Evolutionary conservation across 495 filamentous ascomycete species (phyloP).

Genomic region (Pseudevernia furfuracea): DNA sequence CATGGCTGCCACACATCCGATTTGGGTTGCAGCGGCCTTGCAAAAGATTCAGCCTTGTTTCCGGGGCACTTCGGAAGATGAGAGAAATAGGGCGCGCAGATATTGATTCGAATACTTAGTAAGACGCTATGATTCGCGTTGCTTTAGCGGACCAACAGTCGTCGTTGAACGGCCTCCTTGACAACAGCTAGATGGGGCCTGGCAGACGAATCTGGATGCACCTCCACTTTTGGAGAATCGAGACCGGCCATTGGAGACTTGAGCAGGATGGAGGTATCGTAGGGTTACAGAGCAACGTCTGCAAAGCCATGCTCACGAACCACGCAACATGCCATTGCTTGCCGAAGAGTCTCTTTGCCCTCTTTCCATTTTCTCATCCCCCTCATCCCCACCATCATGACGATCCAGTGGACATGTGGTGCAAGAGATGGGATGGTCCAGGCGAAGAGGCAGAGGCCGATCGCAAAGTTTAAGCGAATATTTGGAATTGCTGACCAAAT

Average conservation of each 20-base stretch:
- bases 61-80: neutral
- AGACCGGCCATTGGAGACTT: neutral
- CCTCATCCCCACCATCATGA: neutral
- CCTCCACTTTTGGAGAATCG: neutral
- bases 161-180: neutral
- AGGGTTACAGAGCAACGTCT: neutral
- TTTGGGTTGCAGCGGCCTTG: neutral
- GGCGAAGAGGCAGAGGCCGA: conserved; percentile 2
- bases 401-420: conserved; percentile 4
- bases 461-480: no score
- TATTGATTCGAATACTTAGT: neutral
- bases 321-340: neutral
- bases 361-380: neutral
- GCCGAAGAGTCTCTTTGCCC: neutral
- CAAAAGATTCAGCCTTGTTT: neutral
- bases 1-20: neutral
- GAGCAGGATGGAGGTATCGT: neutral
- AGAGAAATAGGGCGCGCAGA: neutral
- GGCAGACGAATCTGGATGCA: neutral
- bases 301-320: neutral
- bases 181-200: neutral
- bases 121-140: neutral
- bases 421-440: conserved; percentile 5
- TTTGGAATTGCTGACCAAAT: no score
- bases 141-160: neutral